These are phyloP conservation scores for Fusarium heterosporum DNA, from an alignment of 2,329 filamentous ascomycete genomes.

Conservation along the genomic window DNA sequence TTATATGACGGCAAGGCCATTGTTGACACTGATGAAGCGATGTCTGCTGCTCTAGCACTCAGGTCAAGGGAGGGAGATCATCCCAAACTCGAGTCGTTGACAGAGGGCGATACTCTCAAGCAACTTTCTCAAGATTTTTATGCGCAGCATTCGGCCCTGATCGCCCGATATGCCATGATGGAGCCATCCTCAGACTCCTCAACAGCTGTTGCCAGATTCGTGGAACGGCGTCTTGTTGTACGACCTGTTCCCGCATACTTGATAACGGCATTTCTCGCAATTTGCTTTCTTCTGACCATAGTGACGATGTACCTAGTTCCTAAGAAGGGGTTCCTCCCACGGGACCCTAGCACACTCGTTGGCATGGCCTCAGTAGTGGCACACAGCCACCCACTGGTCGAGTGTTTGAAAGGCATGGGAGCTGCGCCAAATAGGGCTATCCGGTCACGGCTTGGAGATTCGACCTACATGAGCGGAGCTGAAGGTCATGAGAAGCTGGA, in stretches of 20 bases:
- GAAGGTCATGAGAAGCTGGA: constrained; percentile 52
- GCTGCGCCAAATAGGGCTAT: constrained; percentile 48
- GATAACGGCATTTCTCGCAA: constrained; percentile 46
- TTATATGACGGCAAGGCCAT: constrained; percentile 42
- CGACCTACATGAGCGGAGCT: constrained; percentile 51
- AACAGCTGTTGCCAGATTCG: constrained; percentile 43
- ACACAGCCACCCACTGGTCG: constrained; percentile 52
- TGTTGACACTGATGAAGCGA: constrained; percentile 50
- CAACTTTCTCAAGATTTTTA: constrained; percentile 49
- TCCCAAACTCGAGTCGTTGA: constrained; percentile 41
- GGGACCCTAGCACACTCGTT: constrained; percentile 51
- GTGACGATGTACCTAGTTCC: constrained; percentile 43
- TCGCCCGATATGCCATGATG: constrained; percentile 50
- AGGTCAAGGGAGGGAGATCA: constrained; percentile 37
- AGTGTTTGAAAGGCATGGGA: constrained; percentile 52
- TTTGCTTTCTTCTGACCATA: constrained; percentile 44
- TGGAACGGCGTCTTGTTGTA: constrained; percentile 50
- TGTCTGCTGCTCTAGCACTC: constrained; percentile 51
- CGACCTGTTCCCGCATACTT: constrained; percentile 49
- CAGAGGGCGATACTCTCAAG: constrained; percentile 43
- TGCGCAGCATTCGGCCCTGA: constrained; percentile 51
- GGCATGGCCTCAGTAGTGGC: constrained; percentile 52
- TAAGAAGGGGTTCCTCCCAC: constrained; percentile 51
- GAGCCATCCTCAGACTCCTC: constrained; percentile 32
- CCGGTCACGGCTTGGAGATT: constrained; percentile 44